Conservation (phyloP, 805 yeast species). For the Candida odintsovae region DNA sequence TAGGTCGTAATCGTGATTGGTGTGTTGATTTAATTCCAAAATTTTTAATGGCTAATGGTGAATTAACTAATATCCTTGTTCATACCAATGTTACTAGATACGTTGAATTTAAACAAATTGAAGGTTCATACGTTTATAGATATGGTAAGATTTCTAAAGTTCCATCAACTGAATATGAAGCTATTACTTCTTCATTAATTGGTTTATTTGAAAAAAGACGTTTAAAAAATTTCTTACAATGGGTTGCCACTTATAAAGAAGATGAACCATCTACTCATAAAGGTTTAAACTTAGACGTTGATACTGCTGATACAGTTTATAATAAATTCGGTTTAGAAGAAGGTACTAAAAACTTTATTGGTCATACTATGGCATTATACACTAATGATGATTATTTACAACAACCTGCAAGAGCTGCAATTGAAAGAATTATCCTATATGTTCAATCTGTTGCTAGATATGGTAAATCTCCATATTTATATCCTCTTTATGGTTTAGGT, state of each 20-base stretch:
- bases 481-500: slow-evolving; percentile 94
- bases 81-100: slow-evolving; percentile 96
- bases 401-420: slow-evolving; percentile 88
- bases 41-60: slow-evolving; percentile 96
- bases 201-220: slow-evolving; percentile 95
- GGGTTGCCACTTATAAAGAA: slow-evolving; percentile 75
- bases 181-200: slow-evolving; percentile 86
- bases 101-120: slow-evolving; percentile 91
- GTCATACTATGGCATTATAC: slow-evolving; percentile 98
- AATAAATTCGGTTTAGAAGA: slow-evolving; percentile 83
- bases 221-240: slow-evolving; percentile 88
- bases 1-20: slow-evolving; percentile 96
- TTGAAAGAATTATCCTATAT: slow-evolving; percentile 79
- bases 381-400: slow-evolving; percentile 83
- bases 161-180: slow-evolving; percentile 89
- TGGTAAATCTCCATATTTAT: slow-evolving; percentile 94
- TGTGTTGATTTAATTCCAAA: slow-evolving; percentile 96
- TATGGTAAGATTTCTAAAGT: slow-evolving; percentile 91
- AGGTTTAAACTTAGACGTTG: slow-evolving; percentile 77
- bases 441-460: slow-evolving; percentile 88
- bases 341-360: slow-evolving; percentile 93
- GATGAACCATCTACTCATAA: slow-evolving; percentile 77
- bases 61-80: slow-evolving; percentile 87
- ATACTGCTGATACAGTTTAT: slow-evolving; percentile 89
- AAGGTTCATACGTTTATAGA: slow-evolving; percentile 88